Percentiles rank a stretch among this genome's conserved stretches.
These are phyloP conservation scores for Eragrostis curvula DNA, from an alignment of 176 grass and related monocot species.

Conservation along the genomic window DNA sequence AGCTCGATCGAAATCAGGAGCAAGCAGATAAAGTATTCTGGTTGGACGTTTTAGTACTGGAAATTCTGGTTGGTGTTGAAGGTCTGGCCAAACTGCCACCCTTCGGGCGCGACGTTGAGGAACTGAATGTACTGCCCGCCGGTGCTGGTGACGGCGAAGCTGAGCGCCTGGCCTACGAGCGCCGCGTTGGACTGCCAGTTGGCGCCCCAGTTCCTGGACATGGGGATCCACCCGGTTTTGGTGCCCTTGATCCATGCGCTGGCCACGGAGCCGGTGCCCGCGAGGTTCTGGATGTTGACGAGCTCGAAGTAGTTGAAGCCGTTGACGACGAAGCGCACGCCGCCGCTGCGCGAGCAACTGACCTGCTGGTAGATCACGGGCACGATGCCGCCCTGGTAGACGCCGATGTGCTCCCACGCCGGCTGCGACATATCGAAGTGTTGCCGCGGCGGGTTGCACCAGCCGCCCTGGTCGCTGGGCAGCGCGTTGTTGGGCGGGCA, in stretches of 20 bases:
- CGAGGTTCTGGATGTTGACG: constrained; percentile 61
- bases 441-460: constrained; percentile 54
- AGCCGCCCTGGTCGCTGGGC: constrained; percentile 49
- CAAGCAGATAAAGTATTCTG: rapidly evolving
- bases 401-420: constrained; percentile 48
- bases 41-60: constrained; percentile 26
- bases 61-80: constrained; percentile 51
- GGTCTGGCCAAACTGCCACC: constrained; percentile 65
- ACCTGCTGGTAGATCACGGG: constrained; percentile 57
- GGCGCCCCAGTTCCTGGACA: constrained; percentile 64
- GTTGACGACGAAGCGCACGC: constrained; percentile 42
- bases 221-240: constrained; percentile 40
- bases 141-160: constrained; percentile 52
- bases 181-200: constrained; percentile 45
- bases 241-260: constrained; percentile 32
- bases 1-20: constrained; percentile 33
- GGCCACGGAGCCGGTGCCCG: constrained; percentile 39
- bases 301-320: constrained; percentile 57
- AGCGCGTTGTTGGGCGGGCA: constrained; percentile 52
- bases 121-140: constrained; percentile 54
- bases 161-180: constrained; percentile 41
- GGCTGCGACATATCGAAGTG: constrained; percentile 86
- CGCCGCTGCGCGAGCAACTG: constrained; percentile 48
- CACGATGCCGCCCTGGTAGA: constrained; percentile 42
- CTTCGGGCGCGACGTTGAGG: constrained; percentile 20